Base-by-base conservation (phyloP, 306 rosid genomes). In the Alnus rubra region DNA sequence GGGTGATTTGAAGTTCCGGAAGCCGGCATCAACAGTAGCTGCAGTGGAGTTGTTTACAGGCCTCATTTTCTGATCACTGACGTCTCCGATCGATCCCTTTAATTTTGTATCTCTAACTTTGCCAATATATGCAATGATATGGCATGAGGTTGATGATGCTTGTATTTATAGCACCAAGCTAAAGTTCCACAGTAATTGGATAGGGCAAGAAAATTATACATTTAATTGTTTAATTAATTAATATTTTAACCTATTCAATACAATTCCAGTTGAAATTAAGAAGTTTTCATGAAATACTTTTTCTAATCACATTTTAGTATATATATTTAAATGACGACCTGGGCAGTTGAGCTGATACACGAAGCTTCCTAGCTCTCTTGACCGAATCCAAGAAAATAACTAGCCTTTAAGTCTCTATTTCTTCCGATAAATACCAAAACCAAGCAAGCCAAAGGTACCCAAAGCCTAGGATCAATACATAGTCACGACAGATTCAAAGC, bases 1-100 rank as follows among this genome's bases (percentile, higher is more conserved):
- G 2, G 97, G 98, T 71, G 98, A 82, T n/a, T 63, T 84, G 73
- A 85, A 78, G 86, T 82, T 86, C 67, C 47, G 75, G 39, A 86
- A 81, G 8, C 85, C 81, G 13, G 75, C 55, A 12, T 79, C 82
- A 8, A 5, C 48, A 10, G 54, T 35, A 39, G 42, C 15, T 14
- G 59, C 28, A 53, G 69, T 80, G 51, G 87, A 63, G 77, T 85
- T 74, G 59, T 54, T 74, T 63, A 74, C 74, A 49, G 79, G 71
- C 59, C 80, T 79, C 93, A 88, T 88, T 65, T 54, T 73, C 44
- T 55, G 28, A 23, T 23, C 28, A 8, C 18, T 55, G 15, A 23
- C 28, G 28, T 23, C 14, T 5, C 1, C 4, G 1, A 16, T 71
- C 11, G 28, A 23, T 23, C 37, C 16, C 50, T 16, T 39, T 33